Evolutionary conservation across 225 moss, liverwort and hornwort genomes (phyloP).

Genomic region (Physcomitrellopsis africana): DNA sequence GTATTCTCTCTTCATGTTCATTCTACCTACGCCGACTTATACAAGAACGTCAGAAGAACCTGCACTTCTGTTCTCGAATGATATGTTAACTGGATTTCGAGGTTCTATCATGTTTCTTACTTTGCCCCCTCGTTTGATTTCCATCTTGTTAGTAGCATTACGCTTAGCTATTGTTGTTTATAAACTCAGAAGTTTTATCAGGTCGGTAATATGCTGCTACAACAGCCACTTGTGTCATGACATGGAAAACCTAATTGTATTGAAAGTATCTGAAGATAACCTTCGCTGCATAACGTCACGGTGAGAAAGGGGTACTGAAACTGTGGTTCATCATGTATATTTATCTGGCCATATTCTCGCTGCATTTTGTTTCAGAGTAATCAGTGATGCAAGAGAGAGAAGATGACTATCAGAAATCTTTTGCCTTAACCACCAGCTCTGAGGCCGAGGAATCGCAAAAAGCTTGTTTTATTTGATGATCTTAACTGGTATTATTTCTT

Average conservation of each 20-base stretch:
- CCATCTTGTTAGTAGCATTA: not conserved
- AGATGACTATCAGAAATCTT: constrained; percentile 29
- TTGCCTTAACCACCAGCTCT: constrained; percentile 31
- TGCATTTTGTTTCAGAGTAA: constrained; percentile 7
- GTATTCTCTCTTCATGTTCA: not conserved
- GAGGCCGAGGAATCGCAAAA: constrained; percentile 35
- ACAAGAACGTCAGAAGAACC: not conserved
- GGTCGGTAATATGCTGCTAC: not conserved
- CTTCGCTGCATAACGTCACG: not conserved
- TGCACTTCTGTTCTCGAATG: not conserved
- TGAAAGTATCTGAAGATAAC: not conserved
- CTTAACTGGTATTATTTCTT: constrained; percentile 31
- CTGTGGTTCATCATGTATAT: not conserved
- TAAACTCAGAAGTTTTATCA: not conserved
- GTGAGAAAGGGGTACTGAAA: not conserved
- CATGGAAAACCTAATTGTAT: not conserved
- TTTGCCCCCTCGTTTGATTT: not conserved
- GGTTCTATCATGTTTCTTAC: not conserved
- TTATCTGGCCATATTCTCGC: not conserved
- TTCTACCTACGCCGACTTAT: constrained; percentile 1
- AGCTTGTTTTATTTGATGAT: constrained; percentile 26
- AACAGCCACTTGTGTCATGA: not conserved
- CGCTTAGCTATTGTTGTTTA: not conserved
- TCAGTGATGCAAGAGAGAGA: constrained; percentile 30
- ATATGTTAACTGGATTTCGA: not conserved